A percentile compares a stretch with the other conserved stretches of the same genome.
Evolutionary conservation across 2,329 filamentous ascomycete species (phyloP).

Genomic region (Epichloe bromicola): DNA sequence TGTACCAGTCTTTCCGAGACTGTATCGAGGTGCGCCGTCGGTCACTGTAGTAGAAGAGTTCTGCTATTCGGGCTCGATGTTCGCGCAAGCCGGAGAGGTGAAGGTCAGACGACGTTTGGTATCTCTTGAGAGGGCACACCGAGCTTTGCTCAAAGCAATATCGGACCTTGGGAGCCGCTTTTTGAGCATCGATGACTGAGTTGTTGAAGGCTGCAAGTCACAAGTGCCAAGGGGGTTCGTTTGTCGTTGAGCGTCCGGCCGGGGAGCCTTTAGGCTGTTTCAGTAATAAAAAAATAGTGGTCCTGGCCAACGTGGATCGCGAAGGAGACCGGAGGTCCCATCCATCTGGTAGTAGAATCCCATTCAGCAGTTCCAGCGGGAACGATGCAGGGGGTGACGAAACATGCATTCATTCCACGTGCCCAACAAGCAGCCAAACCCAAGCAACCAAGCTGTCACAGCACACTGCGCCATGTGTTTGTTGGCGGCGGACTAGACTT

Average conservation of each 20-base stretch:
- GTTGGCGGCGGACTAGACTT: no score
- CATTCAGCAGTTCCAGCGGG: background rate
- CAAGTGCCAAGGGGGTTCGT: background rate
- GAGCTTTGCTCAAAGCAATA: background rate
- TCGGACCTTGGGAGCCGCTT: background rate
- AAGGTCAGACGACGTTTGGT: background rate
- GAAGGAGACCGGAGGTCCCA: background rate
- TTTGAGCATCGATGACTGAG: background rate
- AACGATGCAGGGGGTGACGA: background rate
- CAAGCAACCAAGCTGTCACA: no score
- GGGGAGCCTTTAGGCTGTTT: background rate
- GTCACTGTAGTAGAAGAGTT: background rate
- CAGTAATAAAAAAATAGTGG: background rate
- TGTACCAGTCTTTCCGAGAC: background rate
- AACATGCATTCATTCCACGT: no score
- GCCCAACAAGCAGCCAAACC: no score
- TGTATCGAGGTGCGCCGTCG: background rate
- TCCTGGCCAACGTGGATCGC: background rate
- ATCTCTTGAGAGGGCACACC: background rate
- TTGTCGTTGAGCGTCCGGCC: background rate
- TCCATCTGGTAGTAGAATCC: background rate
- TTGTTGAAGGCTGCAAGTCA: background rate
- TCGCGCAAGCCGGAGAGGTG: background rate
- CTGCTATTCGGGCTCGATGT: background rate
- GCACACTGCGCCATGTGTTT: no score